Evolutionary conservation across 148 eudicot species (phyloP).

Genomic region (Oxyria digyna): DNA sequence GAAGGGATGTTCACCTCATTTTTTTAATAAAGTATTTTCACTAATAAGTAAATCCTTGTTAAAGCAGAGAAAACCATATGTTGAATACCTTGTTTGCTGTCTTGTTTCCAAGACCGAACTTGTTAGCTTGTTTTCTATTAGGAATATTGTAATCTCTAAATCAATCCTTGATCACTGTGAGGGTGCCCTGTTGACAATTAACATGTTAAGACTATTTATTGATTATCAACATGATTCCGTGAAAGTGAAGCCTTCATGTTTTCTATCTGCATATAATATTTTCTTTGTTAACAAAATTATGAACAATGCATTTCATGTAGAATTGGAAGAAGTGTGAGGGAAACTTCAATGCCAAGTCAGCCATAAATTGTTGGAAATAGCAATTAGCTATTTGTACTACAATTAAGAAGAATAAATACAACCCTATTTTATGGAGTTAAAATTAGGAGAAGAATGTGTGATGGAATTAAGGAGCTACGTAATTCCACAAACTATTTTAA

Average conservation of each 20-base stretch:
- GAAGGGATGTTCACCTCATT: neutral
- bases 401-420: too few species aligned
- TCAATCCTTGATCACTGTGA: constrained; percentile 96
- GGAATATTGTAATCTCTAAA: constrained; percentile 98
- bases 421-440: too few species aligned
- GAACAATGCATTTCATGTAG: neutral
- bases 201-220: neutral
- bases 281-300: neutral
- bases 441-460: too few species aligned
- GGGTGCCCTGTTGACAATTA: constrained; percentile 52
- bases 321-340: neutral
- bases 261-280: neutral
- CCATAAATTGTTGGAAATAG: too few species aligned
- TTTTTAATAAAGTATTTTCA: neutral
- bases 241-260: too few species aligned
- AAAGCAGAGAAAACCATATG: neutral
- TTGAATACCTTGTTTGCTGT: constrained; percentile 71
- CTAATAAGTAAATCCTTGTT: neutral
- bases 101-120: constrained; percentile 90
- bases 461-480: too few species aligned
- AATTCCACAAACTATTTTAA: too few species aligned
- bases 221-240: too few species aligned
- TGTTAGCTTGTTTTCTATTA: constrained; percentile 97
- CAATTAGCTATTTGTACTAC: too few species aligned
- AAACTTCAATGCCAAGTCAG: neutral